Evolutionary conservation across 495 filamentous ascomycete genomes (phyloP).

Genomic region (Penicillium malachiteum): DNA sequence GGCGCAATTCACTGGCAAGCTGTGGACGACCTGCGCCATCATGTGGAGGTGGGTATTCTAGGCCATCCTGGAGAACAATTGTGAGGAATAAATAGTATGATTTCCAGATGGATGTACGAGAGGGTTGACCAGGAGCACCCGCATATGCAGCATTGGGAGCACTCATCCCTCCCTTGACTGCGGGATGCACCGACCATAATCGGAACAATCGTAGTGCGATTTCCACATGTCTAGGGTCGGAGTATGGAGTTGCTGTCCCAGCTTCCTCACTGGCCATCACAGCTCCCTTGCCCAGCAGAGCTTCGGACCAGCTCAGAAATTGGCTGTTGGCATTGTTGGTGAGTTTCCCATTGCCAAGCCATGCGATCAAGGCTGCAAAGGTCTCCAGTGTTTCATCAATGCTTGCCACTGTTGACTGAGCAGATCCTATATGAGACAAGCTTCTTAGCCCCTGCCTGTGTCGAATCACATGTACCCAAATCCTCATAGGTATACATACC

Average conservation of each 20-base stretch:
- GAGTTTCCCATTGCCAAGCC: conserved; percentile 45
- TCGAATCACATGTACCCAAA: too few relatives aligned
- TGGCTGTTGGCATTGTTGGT: conserved; percentile 42
- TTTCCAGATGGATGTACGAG: conserved; percentile 59
- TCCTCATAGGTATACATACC: conserved; percentile 35
- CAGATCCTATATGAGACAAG: conserved; percentile 42
- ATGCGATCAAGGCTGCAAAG: conserved; percentile 61
- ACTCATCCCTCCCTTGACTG: conserved; percentile 44
- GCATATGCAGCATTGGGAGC: conserved; percentile 35
- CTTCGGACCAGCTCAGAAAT: conserved; percentile 73
- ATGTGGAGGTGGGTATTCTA: conserved; percentile 33
- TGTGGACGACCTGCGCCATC: conserved; percentile 55
- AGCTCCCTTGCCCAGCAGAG: conserved; percentile 69
- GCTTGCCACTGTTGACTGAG: conserved; percentile 57
- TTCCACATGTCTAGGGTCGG: conserved; percentile 29
- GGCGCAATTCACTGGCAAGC: conserved; percentile 68
- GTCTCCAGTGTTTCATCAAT: conserved; percentile 58
- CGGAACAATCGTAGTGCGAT: conserved; percentile 40
- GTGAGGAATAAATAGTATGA: conserved; percentile 78
- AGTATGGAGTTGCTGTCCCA: conserved; percentile 31
- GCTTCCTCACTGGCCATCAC: conserved; percentile 59
- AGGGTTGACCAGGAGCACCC: conserved; percentile 18
- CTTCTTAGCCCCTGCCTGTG: conserved; percentile 13
- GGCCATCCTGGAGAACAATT: conserved; percentile 42
- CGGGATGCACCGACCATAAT: conserved; percentile 42